Evolutionary conservation across 2,329 filamentous ascomycete genomes (phyloP), one percentile per base, ranked within the genome.

Genomic region (Cryphonectria parasitica): DNA sequence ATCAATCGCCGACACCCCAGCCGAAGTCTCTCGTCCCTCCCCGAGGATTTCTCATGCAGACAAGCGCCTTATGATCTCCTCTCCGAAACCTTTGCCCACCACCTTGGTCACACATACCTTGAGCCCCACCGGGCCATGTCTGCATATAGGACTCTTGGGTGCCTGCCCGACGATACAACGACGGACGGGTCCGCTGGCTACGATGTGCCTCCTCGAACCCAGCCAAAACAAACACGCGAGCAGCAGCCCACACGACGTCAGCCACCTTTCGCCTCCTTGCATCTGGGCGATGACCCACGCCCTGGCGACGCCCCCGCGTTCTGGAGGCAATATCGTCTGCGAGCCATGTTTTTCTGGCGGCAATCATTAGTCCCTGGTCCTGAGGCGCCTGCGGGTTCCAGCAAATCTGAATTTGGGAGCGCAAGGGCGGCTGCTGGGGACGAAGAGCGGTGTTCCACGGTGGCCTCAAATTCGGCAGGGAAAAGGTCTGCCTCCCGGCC

Each of bases 261-360:
- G 25, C 41, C 52, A 3, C 49, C 68, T 17, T 34, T 72, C 19
- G 71, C 62, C 28, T 67, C 71, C 28, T 17, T 72, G 65, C 43
- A 43, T 22, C 34, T 72, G 19, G 71, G 71, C 15, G 11, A 1
- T 28, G 68, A 68, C n/a, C 8, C 7, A n/a, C 5, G 39, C 5
- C 10, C 49, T 8, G 31, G 58, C 22, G 52, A 34, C 15, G 34
- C 17, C 3, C 39, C 31, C n/a, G 8, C 6, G 28, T 17, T 11
- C 6, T 6, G 15, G 31, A 1, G 5, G 19, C 17, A 22, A 17
- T 8, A 4, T 31, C 13, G 3, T 1, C 60, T 36, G 69, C 3
- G 28, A 34, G 54, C 34, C 8, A 54, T 70, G 2, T 62, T 66
- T 34, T 72, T 72, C 52, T 70, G 60, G 64, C 68, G 68, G 41